Percentiles rank a stretch among this genome's conserved stretches.
These are phyloP conservation scores for Esteya vermicola DNA, from an alignment of 2,329 filamentous ascomycete species.

Conservation along the genomic window DNA sequence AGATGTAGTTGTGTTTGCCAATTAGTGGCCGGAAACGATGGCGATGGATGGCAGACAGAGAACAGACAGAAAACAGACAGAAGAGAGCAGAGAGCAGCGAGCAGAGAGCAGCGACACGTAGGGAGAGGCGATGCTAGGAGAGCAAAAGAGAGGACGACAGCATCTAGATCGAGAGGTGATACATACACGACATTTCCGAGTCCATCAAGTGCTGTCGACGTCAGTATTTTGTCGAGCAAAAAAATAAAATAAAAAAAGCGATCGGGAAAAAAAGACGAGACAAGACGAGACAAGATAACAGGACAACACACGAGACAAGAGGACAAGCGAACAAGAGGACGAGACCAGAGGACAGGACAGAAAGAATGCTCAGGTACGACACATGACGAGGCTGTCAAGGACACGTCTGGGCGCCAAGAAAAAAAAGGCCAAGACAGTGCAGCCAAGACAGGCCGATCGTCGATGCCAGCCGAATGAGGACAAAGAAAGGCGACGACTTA, in stretches of 20 bases:
- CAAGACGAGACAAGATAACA: background rate
- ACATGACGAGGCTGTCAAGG: background rate
- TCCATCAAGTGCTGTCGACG: slow-evolving; percentile 19
- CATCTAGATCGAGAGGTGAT: background rate
- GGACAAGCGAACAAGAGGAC: no score
- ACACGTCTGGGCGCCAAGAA: slow-evolving; percentile 5
- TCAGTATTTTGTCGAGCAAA: slow-evolving; percentile 13
- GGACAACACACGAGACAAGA: no score
- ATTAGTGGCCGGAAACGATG: background rate
- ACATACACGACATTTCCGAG: slow-evolving; percentile 18
- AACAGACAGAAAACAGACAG: background rate
- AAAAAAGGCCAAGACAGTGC: background rate
- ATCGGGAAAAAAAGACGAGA: background rate
- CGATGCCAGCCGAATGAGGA: background rate
- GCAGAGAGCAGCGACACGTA: background rate
- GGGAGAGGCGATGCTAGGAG: background rate
- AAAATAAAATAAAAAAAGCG: background rate
- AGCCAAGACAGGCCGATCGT: background rate
- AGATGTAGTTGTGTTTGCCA: no score
- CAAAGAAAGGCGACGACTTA: slow-evolving; percentile 4
- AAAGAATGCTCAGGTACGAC: background rate
- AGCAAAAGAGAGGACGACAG: background rate
- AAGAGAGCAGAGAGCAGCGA: no score
- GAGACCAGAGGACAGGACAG: background rate
- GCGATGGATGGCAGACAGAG: background rate